Evolutionary conservation across 192 early-diverging fungal genomes (phyloP), one percentile per base, ranked within the genome.

Genomic region (Chytriomyces sp.): DNA sequence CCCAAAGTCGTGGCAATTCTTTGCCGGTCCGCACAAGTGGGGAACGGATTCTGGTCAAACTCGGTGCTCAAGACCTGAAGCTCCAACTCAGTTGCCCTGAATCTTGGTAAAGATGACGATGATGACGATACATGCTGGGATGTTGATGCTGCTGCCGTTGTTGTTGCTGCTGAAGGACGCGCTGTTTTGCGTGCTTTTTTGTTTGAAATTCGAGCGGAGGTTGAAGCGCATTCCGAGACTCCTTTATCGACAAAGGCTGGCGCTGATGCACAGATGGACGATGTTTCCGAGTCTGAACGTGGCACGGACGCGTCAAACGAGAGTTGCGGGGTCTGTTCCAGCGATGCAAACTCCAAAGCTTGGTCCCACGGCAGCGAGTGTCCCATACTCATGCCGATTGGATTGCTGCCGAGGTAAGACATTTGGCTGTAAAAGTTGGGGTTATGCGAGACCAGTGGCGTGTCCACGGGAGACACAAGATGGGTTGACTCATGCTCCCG

Each of bases 11-110:
- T 63, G 24, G 71, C 71, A 45, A 73, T 73, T 7, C 6, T 8
- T 10, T 73, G n/a, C 1, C 71, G 44, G 8, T 73, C 71, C 28
- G 8, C 57, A 7, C 45, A 9, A 46, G 11, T 62, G 5, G 71
- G 71, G 28, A 73, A 73, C 5, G 71, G 60, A 28, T 73, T 47
- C 45, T 47, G 8, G 35, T 60, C 71, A 61, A 73, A 73, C 35
- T 60, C n/a, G 5, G 9, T 60, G 44, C 45, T 47, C 9, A 73
- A 60, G 18, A 62, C 44, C 2, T 28, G 59, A 26, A 62, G 71
- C 46, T 73, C 71, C 35, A 47, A 7, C 16, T 73, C 71, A 16
- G 71, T 73, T 9, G 71, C 71, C 45, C 45, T 57, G 53, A 57
- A 57, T 57, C 53, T 57, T 20, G 53, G 53, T n/a, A 57, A 20